Base-by-base conservation (phyloP, 345 rosid genomes). In the Salix udensis region DNA sequence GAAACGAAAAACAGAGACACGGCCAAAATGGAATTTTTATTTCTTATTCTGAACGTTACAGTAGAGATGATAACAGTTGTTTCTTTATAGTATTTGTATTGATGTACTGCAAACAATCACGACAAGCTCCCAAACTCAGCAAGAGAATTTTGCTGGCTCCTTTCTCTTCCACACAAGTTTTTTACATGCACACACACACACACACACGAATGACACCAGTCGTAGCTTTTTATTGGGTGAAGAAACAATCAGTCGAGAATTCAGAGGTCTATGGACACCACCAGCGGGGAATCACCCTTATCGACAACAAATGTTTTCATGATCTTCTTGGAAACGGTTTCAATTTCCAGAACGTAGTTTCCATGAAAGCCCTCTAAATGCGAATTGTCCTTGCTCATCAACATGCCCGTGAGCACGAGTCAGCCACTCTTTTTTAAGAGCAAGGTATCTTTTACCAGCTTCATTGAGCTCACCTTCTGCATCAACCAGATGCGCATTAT, bases 391-490 rank as follows among this genome's bases (percentile, higher is more conserved):
- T 74, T 86, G 88, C 60, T 78, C 92, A 55, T 92, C 86, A 36
- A 90, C 66, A 11, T 39, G 81, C 4, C 95, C 96, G 1, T 77
- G 89, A 67, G 84, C 84, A 73, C 46, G 82, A 72, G 89, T 77
- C 69, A 91, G 72, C 99, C 98, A 96, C 68, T 93, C 98, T 4
- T 80, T 73, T 81, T 91, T 92, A 46, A 96, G 91, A 71, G 85
- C 81, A 66, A 91, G 90, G 77, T 85, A 85, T 77, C 94, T 86
- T 81, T 80, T 86, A 68, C 99, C 99, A 37, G 98, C 88, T 77
- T 88, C 92, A 73, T 92, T 96, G 71, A 93, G 37, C n/a, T 93
- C 91, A 13, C 99, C 99, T 79, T 96, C 97, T 1, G 97, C 99
- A 50, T 91, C 76, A 30, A 96, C 98, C 89, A 96, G 80, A 77